Evolutionary conservation across 371 early-diverging fungal species (phyloP), one percentile per base, ranked within the genome.

Genomic region (Zopfochytrium polystomum): DNA sequence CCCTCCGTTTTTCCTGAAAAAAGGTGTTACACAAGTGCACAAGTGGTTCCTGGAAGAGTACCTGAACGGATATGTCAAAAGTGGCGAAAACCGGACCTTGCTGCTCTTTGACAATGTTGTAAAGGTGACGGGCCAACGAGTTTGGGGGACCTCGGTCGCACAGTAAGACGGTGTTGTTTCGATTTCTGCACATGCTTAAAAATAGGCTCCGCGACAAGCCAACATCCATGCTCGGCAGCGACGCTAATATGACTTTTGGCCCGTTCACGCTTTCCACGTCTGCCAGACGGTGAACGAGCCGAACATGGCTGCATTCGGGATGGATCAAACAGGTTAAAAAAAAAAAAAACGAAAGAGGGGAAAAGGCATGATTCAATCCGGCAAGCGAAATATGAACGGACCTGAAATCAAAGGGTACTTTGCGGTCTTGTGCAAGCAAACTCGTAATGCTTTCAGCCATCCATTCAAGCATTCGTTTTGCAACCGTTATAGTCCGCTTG

Each of bases 391-490:
- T 34, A 3, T 30, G 2, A 13, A 73, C 72, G 47, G 87, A 88
- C 71, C 86, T 88, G 76, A 95, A 88, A 62, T 95, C 92, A 64
- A 92, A 95, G 0, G 96, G 94, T 55, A 87, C 86, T 58, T 89
- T 90, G 9, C 93, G 84, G 30, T 58, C 47, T 58, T 81, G n/a
- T 0, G 86, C 76, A 57, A 93, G 87, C 25, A 84, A 77, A 26
- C 80, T 73, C 15, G 85, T 83, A 23, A 94, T 72, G n/a, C 80
- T 80, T 43, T 89, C 87, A 3, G 92, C 87, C 94, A 95, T 93
- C 98, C 98, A 97, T 75, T 95, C 96, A 42, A 91, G 78, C 88
- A 93, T 93, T 31, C 86, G 85, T 58, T 89, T 89, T 0, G 96
- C 95, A 66, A 85, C 87, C 63, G 89, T 84, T 1, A 89, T 82